Evolutionary conservation across 2,329 filamentous ascomycete genomes (phyloP), one percentile per base, ranked within the genome.

Genomic region (Colletotrichum limetticola): DNA sequence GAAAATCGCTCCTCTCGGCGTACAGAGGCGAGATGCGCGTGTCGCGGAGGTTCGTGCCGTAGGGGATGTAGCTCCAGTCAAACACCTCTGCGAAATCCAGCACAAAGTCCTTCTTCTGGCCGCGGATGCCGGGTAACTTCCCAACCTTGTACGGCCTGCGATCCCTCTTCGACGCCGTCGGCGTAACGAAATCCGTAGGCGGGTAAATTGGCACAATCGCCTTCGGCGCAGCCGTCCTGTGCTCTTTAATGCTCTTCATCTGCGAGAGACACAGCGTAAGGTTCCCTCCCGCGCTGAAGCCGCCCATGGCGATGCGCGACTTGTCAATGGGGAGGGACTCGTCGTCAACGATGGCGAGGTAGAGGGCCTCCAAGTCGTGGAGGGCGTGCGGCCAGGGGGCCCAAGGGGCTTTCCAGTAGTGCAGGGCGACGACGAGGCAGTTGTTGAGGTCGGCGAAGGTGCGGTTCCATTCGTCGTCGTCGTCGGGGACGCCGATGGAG

Each of bases 271-370:
- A 78, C 0, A 89, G 78, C 1, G 83, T 76, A 1, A 90, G 79
- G 76, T 87, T 89, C 2, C 83, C 88, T 30, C 88, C 88, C 0
- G 87, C 87, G 42, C 85, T 87, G 78, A 86, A 89, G 11, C 88
- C 88, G 1, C 80, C 83, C 0, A 89, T 73, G 0, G 83, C 82
- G 5, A 88, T 80, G 26, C 79, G 78, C 2, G 75, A 65, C 8
- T 76, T 75, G 77, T 89, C 86, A 74, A 89, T 82, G 3, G 86
- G 86, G 0, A 90, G 81, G 0, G 79, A 76, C 0, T 76, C 32
- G 77, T 89, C 86, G 7, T 78, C 76, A 11, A 89, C 80, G 12
- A 86, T 79, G 11, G 83, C 83, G 24, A 79, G 74, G 68, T 82
- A 80, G 24, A 88, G 80, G 0, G 84, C 84, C 28, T 83, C 85